Evolutionary conservation across 768 basidiomycete genomes (phyloP).

Genomic region (Pulveroboletus sp.): DNA sequence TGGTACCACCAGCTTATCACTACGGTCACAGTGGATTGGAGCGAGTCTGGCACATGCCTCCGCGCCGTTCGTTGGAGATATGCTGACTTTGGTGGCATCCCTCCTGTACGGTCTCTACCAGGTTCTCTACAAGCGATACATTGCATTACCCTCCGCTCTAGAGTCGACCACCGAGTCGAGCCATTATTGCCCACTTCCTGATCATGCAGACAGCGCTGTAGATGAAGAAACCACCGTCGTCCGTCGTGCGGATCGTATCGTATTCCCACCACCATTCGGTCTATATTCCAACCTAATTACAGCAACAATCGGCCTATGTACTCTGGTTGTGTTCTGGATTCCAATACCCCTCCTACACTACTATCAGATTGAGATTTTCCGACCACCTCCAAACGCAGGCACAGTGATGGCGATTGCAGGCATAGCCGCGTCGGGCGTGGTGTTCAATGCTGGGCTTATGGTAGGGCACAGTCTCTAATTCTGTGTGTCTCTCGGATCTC

Average conservation of each 20-base stretch:
- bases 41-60: conserved; percentile 23
- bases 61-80: conserved; percentile 65
- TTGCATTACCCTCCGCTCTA: conserved; percentile 62
- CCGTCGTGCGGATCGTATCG: conserved; percentile 28
- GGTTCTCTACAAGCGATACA: conserved; percentile 80
- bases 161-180: conserved; percentile 39
- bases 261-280: conserved; percentile 72
- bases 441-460: conserved; percentile 88
- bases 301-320: conserved; percentile 73
- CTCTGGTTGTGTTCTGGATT: conserved; percentile 71
- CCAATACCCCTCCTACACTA: conserved; percentile 72
- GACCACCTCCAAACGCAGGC: conserved; percentile 47
- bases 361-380: conserved; percentile 59
- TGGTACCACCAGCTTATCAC: conserved; percentile 37
- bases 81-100: conserved; percentile 68
- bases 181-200: conserved; percentile 43
- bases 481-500: conserved; percentile 5
- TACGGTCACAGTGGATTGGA: conserved; percentile 15
- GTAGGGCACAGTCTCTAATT: conserved; percentile 33
- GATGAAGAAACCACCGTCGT: conserved; percentile 18
- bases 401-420: conserved; percentile 54
- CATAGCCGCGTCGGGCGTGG: conserved; percentile 65
- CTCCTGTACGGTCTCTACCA: conserved; percentile 74
- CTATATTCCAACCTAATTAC: conserved; percentile 82
- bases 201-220: conserved; percentile 30